phyloP scores from a whole-genome alignment of 2,329 filamentous ascomycete genomes.

The Stagonosporopsis rhizophila region DNA sequence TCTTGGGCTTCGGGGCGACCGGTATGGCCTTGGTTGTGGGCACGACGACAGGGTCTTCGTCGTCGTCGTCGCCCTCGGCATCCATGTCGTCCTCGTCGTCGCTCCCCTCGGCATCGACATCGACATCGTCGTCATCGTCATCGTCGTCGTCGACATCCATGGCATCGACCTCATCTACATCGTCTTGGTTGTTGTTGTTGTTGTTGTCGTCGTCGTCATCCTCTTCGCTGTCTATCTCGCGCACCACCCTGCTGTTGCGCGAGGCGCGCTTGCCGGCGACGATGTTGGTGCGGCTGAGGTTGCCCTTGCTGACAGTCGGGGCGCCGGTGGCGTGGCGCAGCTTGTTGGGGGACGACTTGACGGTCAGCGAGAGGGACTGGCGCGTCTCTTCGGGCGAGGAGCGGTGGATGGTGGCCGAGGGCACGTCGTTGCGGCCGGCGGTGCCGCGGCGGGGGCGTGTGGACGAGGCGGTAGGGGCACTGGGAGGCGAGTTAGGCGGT shows the following conservation, averaged over 20 bases:
- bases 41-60: conserved; percentile 45
- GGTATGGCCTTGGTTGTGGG: conserved; percentile 38
- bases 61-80: conserved; percentile 49
- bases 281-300: conserved; percentile 47
- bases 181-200: conserved; percentile 35
- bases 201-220: conserved; percentile 50
- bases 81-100: conserved; percentile 46
- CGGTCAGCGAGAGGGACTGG: conserved; percentile 57
- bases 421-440: conserved; percentile 37
- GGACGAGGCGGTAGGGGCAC: conserved; percentile 47
- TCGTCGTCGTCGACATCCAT: conserved; percentile 52
- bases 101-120: conserved; percentile 37
- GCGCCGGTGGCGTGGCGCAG: conserved; percentile 56
- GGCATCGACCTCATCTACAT: conserved; percentile 50
- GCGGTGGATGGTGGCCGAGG: conserved; percentile 48
- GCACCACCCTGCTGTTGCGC: conserved; percentile 48
- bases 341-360: conserved; percentile 59
- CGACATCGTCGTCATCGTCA: conserved; percentile 44
- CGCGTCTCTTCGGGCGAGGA: conserved; percentile 52
- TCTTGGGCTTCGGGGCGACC: conserved; percentile 43
- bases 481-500: conserved; percentile 41
- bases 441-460: conserved; percentile 48
- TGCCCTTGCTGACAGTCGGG: conserved; percentile 31
- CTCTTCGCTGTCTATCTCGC: conserved; percentile 52
- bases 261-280: conserved; percentile 49